Conservation (phyloP, 257 asterid species). For the Cynanchum wilfordii region DNA sequence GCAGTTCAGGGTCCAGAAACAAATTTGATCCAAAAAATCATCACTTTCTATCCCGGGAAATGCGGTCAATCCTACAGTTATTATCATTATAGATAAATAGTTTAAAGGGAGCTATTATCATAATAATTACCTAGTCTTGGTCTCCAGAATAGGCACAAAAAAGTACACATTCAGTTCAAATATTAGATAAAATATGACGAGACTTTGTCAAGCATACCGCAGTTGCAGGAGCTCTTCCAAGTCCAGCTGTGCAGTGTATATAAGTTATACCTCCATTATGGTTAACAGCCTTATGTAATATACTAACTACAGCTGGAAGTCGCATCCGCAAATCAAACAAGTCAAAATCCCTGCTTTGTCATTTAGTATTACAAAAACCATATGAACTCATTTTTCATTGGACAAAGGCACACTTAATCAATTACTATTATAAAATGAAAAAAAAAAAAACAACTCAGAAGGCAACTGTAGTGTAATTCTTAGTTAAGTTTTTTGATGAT, state of each 20-base stretch:
- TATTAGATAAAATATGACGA: conserved; percentile 4
- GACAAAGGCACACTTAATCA: background rate
- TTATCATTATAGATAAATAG: too few relatives aligned
- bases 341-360: conserved; percentile 82
- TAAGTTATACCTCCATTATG: conserved; percentile 84
- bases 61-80: too few relatives aligned
- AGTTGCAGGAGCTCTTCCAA: conserved; percentile 95
- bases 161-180: background rate
- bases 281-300: conserved; percentile 59
- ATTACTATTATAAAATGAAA: background rate
- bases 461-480: background rate
- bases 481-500: background rate
- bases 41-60: too few relatives aligned
- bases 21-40: background rate
- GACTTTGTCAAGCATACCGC: conserved; percentile 44
- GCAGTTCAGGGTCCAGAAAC: background rate
- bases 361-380: conserved; percentile 1
- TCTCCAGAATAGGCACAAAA: background rate
- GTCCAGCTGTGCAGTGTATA: conserved; percentile 97
- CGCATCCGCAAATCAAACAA: conserved; percentile 78
- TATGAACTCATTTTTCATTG: background rate
- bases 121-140: too few relatives aligned
- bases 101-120: too few relatives aligned
- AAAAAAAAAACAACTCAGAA: background rate
- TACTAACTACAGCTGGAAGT: conserved; percentile 88